Evolutionary conservation across 768 basidiomycete species (phyloP).

Genomic region (Panaeolus cyanescens): DNA sequence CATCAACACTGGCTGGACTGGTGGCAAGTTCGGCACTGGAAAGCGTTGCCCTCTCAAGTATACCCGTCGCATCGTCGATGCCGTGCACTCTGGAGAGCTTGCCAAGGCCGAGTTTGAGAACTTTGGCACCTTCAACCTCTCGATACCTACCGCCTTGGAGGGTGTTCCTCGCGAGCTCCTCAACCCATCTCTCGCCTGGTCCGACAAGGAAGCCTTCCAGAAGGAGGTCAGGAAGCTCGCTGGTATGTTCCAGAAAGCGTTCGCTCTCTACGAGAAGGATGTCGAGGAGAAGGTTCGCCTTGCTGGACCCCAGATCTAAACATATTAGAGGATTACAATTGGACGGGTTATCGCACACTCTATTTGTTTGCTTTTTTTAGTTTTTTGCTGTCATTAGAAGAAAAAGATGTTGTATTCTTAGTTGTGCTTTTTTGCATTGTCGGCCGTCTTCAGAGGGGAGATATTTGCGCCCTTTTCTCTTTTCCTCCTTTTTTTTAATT

Average conservation of each 20-base stretch:
- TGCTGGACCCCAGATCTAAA: conserved; percentile 70
- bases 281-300: conserved; percentile 78
- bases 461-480: not conserved
- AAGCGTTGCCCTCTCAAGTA: conserved; percentile 96
- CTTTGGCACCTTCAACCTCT: conserved; percentile 81
- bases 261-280: conserved; percentile 87
- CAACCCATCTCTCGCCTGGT: conserved; percentile 87
- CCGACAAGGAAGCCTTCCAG: conserved; percentile 86
- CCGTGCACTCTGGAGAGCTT: conserved; percentile 92
- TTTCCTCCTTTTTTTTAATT: not conserved
- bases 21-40: conserved; percentile 89
- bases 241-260: conserved; percentile 94
- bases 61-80: conserved; percentile 95
- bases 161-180: conserved; percentile 91
- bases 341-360: not conserved
- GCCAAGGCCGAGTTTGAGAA: conserved; percentile 85
- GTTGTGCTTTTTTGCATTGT: conserved; percentile 1
- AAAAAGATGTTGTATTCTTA: conserved; percentile 2
- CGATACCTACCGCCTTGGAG: conserved; percentile 79
- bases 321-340: conserved; percentile 1
- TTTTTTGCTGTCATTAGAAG: not conserved
- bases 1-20: conserved; percentile 98
- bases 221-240: conserved; percentile 86
- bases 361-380: conserved; percentile 2
- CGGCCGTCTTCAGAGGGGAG: not conserved